These are phyloP conservation scores for Botrytis aclada DNA, from an alignment of 2,329 filamentous ascomycete genomes.

Conservation along the genomic window DNA sequence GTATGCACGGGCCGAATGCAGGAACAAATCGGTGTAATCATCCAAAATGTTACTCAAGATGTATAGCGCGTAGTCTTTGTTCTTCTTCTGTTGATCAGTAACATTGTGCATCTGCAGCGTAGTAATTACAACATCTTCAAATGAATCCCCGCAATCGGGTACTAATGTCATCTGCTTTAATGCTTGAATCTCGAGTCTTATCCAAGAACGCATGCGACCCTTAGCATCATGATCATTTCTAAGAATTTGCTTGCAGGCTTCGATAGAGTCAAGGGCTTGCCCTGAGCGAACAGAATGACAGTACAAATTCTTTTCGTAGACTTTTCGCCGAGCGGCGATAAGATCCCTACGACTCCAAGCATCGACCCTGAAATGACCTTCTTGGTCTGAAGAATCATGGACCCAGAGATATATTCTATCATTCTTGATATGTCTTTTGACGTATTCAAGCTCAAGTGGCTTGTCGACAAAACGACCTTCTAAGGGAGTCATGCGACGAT, in stretches of 20 bases:
- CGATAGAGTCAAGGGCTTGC: neutral
- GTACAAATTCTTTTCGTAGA: neutral
- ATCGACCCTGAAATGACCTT: no score
- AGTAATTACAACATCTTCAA: neutral
- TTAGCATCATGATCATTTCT: neutral
- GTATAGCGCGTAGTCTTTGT: neutral
- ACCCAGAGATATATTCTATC: neutral
- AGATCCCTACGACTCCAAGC: neutral
- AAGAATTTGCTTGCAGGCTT: neutral
- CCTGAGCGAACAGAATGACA: neutral
- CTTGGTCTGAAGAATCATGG: neutral
- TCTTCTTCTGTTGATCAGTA: neutral
- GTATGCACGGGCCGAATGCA: neutral
- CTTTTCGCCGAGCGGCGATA: neutral
- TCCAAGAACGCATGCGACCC: neutral
- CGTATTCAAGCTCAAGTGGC: neutral
- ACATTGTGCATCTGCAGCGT: neutral
- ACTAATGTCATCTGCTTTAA: neutral
- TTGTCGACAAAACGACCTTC: neutral
- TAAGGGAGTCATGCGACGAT: neutral
- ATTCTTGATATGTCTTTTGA: neutral
- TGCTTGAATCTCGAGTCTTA: neutral
- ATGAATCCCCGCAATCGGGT: neutral
- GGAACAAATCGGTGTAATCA: neutral
- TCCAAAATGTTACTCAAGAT: neutral